phyloP scores from a whole-genome alignment of 805 yeast genomes.

The Komagataella pastoris region DNA sequence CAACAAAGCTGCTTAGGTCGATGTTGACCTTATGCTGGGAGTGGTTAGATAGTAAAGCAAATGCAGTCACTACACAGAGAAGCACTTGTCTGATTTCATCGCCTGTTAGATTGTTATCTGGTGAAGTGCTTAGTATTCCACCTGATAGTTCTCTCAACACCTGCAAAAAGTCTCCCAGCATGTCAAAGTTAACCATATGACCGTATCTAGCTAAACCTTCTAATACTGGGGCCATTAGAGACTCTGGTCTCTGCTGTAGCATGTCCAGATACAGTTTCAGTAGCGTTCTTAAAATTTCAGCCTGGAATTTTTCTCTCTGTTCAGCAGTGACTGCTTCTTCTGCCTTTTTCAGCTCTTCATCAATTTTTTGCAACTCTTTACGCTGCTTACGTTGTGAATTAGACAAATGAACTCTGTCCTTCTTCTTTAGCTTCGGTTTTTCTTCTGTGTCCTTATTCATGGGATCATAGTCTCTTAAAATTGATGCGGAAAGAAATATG shows the following conservation, averaged over 20 bases:
- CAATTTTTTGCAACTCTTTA: slow-evolving; percentile 78
- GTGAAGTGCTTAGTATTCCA: not conserved
- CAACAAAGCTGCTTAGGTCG: slow-evolving; percentile 72
- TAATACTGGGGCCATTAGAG: slow-evolving; percentile 71
- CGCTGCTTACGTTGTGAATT: slow-evolving; percentile 80
- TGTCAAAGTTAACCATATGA: slow-evolving; percentile 82
- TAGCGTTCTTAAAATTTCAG: slow-evolving; percentile 64
- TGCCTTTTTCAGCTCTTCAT: slow-evolving; percentile 78
- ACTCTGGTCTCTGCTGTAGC: slow-evolving; percentile 46
- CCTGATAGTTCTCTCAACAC: slow-evolving; percentile 62
- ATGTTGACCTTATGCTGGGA: slow-evolving; percentile 58
- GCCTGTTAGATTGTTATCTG: slow-evolving; percentile 20
- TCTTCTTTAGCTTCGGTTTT: slow-evolving; percentile 51
- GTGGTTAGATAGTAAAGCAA: slow-evolving; percentile 71
- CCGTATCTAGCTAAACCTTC: slow-evolving; percentile 90
- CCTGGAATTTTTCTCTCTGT: slow-evolving; percentile 76
- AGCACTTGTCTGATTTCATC: slow-evolving; percentile 63
- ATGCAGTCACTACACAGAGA: slow-evolving; percentile 80
- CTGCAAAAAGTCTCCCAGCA: slow-evolving; percentile 84
- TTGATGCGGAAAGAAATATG: slow-evolving; percentile 51
- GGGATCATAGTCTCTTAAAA: slow-evolving; percentile 65
- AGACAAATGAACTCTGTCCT: slow-evolving; percentile 84
- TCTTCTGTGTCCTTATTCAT: slow-evolving; percentile 32
- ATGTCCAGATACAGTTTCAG: slow-evolving; percentile 68
- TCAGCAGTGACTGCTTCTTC: slow-evolving; percentile 80